These are phyloP conservation scores for Cystofilobasidium bisporidii DNA, from an alignment of 768 basidiomycete genomes.

Conservation along the genomic window DNA sequence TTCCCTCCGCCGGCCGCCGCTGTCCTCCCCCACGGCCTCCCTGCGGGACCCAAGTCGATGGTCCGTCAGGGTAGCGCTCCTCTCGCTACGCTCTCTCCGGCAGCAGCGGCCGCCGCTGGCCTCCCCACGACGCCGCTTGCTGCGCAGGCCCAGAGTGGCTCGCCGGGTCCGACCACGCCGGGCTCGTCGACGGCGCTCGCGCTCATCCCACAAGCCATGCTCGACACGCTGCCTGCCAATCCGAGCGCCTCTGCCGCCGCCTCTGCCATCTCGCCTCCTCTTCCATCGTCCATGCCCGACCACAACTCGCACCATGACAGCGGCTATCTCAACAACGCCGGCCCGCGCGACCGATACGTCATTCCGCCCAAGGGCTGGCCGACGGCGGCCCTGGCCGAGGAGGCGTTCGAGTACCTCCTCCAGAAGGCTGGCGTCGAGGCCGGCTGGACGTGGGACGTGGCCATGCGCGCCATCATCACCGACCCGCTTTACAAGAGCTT, in stretches of 20 bases:
- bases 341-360: conserved; percentile 38
- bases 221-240: neutral
- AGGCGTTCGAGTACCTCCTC: conserved; percentile 83
- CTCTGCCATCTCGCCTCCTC: neutral
- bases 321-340: conserved; percentile 43
- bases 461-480: conserved; percentile 95
- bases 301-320: conserved; percentile 16
- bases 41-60: neutral
- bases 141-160: no score
- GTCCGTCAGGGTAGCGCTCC: neutral
- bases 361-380: conserved; percentile 83
- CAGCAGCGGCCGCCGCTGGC: neutral
- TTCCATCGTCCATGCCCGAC: conserved; percentile 9
- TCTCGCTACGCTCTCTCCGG: neutral
- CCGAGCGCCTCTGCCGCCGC: neutral
- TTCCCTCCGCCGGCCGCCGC: conserved; percentile 1
- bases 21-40: neutral
- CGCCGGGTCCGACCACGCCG: no score
- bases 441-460: conserved; percentile 95
- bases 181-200: no score
- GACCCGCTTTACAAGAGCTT: conserved; percentile 94
- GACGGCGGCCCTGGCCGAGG: conserved; percentile 81
- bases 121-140: no score
- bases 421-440: conserved; percentile 82
- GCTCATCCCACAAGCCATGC: neutral